Evolutionary conservation across 306 rosid species (phyloP).

Genomic region (Medicago lupulina): DNA sequence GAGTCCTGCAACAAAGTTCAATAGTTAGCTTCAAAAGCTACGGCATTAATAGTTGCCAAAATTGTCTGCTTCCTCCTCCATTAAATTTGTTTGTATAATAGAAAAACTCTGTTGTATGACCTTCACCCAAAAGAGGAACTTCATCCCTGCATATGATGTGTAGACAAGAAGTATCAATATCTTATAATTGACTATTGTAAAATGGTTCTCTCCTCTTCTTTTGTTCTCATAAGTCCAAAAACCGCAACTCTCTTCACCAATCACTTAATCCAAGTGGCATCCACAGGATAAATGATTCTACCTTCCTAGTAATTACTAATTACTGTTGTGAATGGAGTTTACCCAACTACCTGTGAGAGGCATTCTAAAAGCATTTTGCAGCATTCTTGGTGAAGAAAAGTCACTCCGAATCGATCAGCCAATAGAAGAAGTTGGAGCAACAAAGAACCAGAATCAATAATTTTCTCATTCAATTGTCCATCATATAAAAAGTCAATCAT

Average conservation of each 20-base stretch:
- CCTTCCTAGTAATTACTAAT: conserved; percentile 40
- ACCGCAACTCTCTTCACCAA: conserved; percentile 74
- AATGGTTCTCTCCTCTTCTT: conserved; percentile 74
- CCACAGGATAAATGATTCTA: conserved; percentile 44
- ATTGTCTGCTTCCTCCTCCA: conserved; percentile 89
- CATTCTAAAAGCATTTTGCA: conserved; percentile 84
- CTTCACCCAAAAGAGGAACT: conserved; percentile 88
- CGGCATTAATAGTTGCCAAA: conserved; percentile 70
- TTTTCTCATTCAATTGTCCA: conserved; percentile 66
- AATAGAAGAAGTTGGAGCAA: conserved; percentile 78
- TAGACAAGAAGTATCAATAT: conserved; percentile 74
- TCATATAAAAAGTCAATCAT: conserved; percentile 84
- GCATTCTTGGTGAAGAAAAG: conserved; percentile 89
- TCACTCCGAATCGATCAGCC: conserved; percentile 94
- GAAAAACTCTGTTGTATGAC: conserved; percentile 86
- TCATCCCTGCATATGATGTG: conserved; percentile 96
- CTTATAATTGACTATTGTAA: conserved; percentile 61
- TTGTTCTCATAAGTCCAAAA: conserved; percentile 77
- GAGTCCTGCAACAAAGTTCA: conserved; percentile 97
- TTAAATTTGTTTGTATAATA: conserved; percentile 79
- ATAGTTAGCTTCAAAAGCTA: conserved; percentile 69
- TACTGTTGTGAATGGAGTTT: conserved; percentile 42
- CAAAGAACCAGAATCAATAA: conserved; percentile 67
- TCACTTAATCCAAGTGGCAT: conserved; percentile 64
- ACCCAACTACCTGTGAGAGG: conserved; percentile 88